These are phyloP conservation scores for Fonsecaea pedrosoi DNA, from an alignment of 2,329 filamentous ascomycete genomes.

Conservation along the genomic window DNA sequence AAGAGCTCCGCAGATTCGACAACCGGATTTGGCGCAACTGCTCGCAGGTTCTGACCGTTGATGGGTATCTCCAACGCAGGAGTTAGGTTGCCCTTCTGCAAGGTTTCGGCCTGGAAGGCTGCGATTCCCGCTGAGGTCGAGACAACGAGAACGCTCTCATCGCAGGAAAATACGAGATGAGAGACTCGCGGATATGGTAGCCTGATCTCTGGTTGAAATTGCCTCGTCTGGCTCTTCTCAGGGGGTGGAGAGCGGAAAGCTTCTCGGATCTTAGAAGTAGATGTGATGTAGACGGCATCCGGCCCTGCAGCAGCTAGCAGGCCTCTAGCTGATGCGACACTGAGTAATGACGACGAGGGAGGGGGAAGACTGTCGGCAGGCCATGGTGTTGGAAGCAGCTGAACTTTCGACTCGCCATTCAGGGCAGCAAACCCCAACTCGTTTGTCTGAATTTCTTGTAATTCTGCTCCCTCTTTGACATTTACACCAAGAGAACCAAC, in stretches of 20 bases:
- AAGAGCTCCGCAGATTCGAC: slow-evolving; percentile 73
- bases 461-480: slow-evolving; percentile 63
- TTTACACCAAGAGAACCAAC: slow-evolving; percentile 50
- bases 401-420: slow-evolving; percentile 72
- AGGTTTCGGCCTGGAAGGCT: slow-evolving; percentile 76
- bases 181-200: slow-evolving; percentile 79
- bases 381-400: slow-evolving; percentile 79
- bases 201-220: slow-evolving; percentile 75
- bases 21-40: slow-evolving; percentile 69
- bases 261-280: slow-evolving; percentile 77
- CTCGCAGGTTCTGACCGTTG: slow-evolving; percentile 74
- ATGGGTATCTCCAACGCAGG: slow-evolving; percentile 78
- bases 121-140: slow-evolving; percentile 81
- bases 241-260: slow-evolving; percentile 62
- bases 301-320: slow-evolving; percentile 88
- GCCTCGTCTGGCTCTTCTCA: slow-evolving; percentile 57
- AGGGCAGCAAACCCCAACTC: slow-evolving; percentile 82
- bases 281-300: slow-evolving; percentile 75
- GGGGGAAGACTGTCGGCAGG: slow-evolving; percentile 71
- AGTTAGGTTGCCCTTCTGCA: slow-evolving; percentile 71
- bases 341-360: slow-evolving; percentile 80
- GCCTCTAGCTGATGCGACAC: slow-evolving; percentile 78
- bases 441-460: slow-evolving; percentile 83
- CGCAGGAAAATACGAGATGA: slow-evolving; percentile 88
- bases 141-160: slow-evolving; percentile 82